Conservation (phyloP, 345 rosid species). For the Chamaenerion angustifolium region DNA sequence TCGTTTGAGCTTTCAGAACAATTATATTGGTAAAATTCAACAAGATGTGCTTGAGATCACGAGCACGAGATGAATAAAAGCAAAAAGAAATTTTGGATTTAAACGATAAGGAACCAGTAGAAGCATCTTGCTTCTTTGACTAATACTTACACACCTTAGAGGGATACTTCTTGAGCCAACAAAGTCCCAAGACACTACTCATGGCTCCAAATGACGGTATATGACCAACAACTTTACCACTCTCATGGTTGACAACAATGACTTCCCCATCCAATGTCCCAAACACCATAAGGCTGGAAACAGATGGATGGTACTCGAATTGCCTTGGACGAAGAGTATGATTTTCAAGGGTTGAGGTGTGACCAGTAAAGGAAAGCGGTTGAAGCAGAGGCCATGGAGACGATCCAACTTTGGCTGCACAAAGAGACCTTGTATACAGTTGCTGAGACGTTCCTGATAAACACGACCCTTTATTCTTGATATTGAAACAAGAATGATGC, state of each 20-base stretch:
- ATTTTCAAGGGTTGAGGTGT: constrained; percentile 25
- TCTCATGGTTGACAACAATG: constrained; percentile 81
- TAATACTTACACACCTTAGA: constrained; percentile 42
- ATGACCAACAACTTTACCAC: constrained; percentile 53
- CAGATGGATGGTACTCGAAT: constrained; percentile 84
- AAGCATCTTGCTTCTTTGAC: not conserved
- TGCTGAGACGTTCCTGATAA: constrained; percentile 33
- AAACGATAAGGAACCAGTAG: not conserved
- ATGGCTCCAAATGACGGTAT: constrained; percentile 60
- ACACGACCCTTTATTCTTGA: constrained; percentile 17
- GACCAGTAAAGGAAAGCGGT: constrained; percentile 41
- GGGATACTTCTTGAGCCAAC: constrained; percentile 84
- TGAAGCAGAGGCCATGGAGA: constrained; percentile 68
- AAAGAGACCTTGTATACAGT: constrained; percentile 61
- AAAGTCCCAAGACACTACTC: constrained; percentile 84
- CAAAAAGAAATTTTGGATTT: not conserved
- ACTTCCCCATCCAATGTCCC: constrained; percentile 96
- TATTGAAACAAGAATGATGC: constrained; percentile 13
- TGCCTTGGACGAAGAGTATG: constrained; percentile 72
- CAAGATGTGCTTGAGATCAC: too few species aligned
- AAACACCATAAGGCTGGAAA: constrained; percentile 64
- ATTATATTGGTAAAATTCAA: too few species aligned
- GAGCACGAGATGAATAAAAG: too few species aligned
- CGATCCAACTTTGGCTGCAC: constrained; percentile 81
- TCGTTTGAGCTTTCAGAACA: too few species aligned